Base-by-base conservation (phyloP, 169 alveolate species). In the Besnoitia besnoiti region DNA sequence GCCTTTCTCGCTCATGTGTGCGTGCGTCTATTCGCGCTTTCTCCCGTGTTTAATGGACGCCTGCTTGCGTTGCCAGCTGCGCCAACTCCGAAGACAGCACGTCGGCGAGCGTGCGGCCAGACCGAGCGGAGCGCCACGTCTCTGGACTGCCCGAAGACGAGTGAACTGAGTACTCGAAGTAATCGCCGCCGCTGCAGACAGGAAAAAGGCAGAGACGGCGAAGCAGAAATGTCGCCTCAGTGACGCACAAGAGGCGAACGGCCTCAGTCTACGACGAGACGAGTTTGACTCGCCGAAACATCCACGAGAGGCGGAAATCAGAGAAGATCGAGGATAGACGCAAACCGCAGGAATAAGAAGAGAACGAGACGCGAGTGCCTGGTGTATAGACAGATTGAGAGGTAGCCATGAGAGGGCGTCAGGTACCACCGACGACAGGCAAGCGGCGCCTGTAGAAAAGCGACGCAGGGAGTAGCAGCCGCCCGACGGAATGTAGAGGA, bases 141-240 rank as follows among this genome's bases (percentile, higher is more conserved):
- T 24, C 1, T 10, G 84, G 49, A 21, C 46, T 14, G 21, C 84
- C 84, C 33, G 84, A 73, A 24, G 84, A 73, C 0, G 84, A 73
- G 4, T 73, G 21, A 0, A 44, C 84, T 12, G 84, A 73, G 46
- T 73, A 73, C 19, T 73, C 84, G 46, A 73, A 73, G 84, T 73
- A 73, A 33, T 73, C 84, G 46, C 84, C 84, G 49, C 84, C 84
- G 47, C 84, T 73, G 46, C 40, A 67, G 40, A 30, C 19, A 67
- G 40, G 80, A 0, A 67, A 0, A 30, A 67, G 85, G 51, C 49
- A 37, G 49, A 76, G 85, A 76, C 39, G 14, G 50, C 21, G 85
- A 76, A 49, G 35, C 85, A 76, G 85, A 19, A 33, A 24, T 21
- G 2, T 62, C 33, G 77, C 77, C 14, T 12, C 30, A 50, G 77